A percentile compares a stretch with the other conserved stretches of the same genome.
phyloP scores from a whole-genome alignment of 2,329 filamentous ascomycete species.

The Myrmaecium sp. region DNA sequence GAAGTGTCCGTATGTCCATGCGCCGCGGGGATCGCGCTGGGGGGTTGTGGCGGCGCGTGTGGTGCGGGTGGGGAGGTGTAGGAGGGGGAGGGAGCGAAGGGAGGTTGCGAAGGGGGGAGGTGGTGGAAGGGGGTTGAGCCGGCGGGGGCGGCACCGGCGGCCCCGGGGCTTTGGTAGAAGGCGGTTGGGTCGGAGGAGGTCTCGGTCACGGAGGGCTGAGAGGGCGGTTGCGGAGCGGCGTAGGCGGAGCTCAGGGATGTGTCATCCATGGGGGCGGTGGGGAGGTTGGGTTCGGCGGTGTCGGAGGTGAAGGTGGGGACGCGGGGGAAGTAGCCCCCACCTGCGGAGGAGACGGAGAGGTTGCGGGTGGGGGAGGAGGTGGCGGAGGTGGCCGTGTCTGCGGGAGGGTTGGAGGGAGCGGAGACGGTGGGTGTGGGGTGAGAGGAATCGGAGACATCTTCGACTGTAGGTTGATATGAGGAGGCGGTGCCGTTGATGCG shows the following conservation, averaged over 20 bases:
- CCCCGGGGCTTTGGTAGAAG: conserved; percentile 13
- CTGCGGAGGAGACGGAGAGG: conserved; percentile 26
- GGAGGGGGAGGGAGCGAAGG: too few relatives aligned
- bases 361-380: conserved; percentile 28
- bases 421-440: conserved; percentile 25
- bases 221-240: conserved; percentile 9
- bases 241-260: conserved; percentile 9
- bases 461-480: conserved; percentile 35
- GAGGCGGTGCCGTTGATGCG: conserved; percentile 26
- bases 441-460: conserved; percentile 42
- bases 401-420: conserved; percentile 7
- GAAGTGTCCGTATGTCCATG: neutral
- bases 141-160: conserved; percentile 1
- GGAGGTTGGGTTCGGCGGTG: conserved; percentile 15
- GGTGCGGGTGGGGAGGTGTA: neutral
- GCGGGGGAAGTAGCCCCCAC: conserved; percentile 42
- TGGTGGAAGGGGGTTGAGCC: neutral
- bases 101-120: too few relatives aligned
- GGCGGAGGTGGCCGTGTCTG: conserved; percentile 25
- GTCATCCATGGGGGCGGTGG: conserved; percentile 19
- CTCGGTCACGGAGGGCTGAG: conserved; percentile 3
- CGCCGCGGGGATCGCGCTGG: conserved; percentile 4
- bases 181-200: conserved; percentile 10
- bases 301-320: conserved; percentile 30
- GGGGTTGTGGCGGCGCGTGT: neutral